phyloP scores from a whole-genome alignment of 345 rosid genomes.

The Pistacia atlantica region DNA sequence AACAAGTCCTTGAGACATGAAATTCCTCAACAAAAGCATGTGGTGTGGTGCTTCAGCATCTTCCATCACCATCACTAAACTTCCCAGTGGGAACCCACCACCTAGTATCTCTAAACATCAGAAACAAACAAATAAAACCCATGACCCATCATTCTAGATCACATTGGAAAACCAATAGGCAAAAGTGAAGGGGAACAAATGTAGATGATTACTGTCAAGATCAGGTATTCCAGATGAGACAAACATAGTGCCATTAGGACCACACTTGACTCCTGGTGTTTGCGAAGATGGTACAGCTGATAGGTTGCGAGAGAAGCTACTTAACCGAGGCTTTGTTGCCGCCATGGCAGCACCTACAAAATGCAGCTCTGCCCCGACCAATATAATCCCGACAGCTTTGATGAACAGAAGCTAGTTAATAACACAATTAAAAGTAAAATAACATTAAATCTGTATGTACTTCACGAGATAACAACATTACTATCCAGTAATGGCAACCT shows the following conservation, averaged over 20 bases:
- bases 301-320: constrained; percentile 84
- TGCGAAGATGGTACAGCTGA: constrained; percentile 41
- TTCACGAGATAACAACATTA: too few species aligned
- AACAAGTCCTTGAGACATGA: constrained; percentile 96
- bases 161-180: background rate
- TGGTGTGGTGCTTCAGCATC: constrained; percentile 98
- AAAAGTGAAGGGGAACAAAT: background rate
- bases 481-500: too few species aligned
- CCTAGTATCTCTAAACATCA: constrained; percentile 66
- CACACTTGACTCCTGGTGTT: constrained; percentile 71
- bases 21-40: constrained; percentile 88
- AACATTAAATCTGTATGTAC: background rate
- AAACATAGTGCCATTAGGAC: constrained; percentile 79
- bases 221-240: constrained; percentile 83
- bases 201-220: constrained; percentile 69
- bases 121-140: constrained; percentile 11
- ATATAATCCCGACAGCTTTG: background rate
- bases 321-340: constrained; percentile 54
- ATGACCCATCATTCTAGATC: constrained; percentile 8
- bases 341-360: constrained; percentile 48
- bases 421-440: background rate
- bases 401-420: background rate
- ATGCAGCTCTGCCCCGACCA: background rate
- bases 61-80: constrained; percentile 94
- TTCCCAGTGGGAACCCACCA: constrained; percentile 85